Percentiles rank a stretch among this genome's conserved stretches.
These are phyloP conservation scores for Fusarium abutilonis DNA, from an alignment of 2,329 filamentous ascomycete genomes.

Conservation along the genomic window DNA sequence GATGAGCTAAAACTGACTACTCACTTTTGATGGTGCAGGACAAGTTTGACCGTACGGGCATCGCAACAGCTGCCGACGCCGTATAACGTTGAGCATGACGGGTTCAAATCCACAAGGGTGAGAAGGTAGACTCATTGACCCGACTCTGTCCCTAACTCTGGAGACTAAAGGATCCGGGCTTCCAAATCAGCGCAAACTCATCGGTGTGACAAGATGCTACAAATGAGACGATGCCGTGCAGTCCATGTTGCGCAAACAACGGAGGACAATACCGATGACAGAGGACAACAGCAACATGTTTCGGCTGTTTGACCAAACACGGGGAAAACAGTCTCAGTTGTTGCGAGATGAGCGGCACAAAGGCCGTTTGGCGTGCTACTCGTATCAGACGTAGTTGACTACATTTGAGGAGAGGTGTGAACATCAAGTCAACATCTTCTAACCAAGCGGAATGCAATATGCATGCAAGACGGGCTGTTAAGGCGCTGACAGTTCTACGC, in stretches of 20 bases:
- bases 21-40: conserved; percentile 23
- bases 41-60: conserved; percentile 23
- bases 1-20: conserved; percentile 27
- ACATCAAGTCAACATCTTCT: conserved; percentile 13
- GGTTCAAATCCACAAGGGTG: not conserved
- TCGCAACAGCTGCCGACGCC: conserved; percentile 13
- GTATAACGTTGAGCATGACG: conserved; percentile 20
- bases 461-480: conserved; percentile 15
- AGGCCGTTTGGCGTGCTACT: conserved; percentile 19
- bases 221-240: conserved; percentile 28
- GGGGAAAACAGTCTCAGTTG: conserved; percentile 28
- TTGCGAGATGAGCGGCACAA: conserved; percentile 14
- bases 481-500: conserved; percentile 11
- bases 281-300: conserved; percentile 31
- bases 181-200: conserved; percentile 24
- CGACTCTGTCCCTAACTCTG: conserved; percentile 1
- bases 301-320: conserved; percentile 40
- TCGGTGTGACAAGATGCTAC: conserved; percentile 24
- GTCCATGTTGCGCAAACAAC: conserved; percentile 24
- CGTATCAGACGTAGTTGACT: not conserved
- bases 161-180: conserved; percentile 10
- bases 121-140: conserved; percentile 14
- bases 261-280: conserved; percentile 27
- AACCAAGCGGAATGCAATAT: conserved; percentile 6
- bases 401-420: not conserved